Evolutionary conservation across 2,329 filamentous ascomycete species (phyloP).

Genomic region (Xylariaceae sp.): DNA sequence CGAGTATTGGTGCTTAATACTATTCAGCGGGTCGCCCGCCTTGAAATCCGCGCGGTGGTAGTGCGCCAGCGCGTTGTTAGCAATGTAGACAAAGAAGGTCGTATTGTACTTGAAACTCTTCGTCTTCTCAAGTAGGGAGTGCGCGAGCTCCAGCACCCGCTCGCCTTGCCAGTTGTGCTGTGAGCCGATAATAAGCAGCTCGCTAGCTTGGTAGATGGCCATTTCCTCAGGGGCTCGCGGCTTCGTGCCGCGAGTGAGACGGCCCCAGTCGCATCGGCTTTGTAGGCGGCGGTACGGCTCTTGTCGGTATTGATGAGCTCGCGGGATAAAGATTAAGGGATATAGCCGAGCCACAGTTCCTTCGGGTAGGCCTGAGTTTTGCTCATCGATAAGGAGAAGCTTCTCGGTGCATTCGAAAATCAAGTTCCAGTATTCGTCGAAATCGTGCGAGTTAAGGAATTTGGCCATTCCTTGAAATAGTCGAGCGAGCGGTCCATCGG

Average conservation of each 20-base stretch:
- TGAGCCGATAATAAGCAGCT: conserved; percentile 26
- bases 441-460: conserved; percentile 28
- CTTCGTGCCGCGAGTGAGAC: conserved; percentile 21
- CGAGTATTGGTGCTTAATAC: conserved; percentile 22
- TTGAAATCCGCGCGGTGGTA: conserved; percentile 25
- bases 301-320: conserved; percentile 25
- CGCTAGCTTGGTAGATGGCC: conserved; percentile 26
- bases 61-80: conserved; percentile 25
- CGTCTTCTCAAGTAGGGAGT: conserved; percentile 26
- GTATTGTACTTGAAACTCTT: conserved; percentile 27
- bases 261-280: conserved; percentile 26
- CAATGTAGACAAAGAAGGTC: conserved; percentile 29
- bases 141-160: conserved; percentile 24
- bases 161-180: conserved; percentile 25
- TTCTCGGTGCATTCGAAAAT: conserved; percentile 30
- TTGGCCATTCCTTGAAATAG: conserved; percentile 29
- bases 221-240: conserved; percentile 26
- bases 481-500: conserved; percentile 26
- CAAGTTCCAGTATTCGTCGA: conserved; percentile 30
- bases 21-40: conserved; percentile 15
- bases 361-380: conserved; percentile 24
- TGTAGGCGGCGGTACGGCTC: conserved; percentile 28
- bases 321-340: conserved; percentile 28
- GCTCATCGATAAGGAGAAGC: conserved; percentile 26
- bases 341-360: conserved; percentile 28